Conservation (phyloP, 192 early-diverging fungal species). For the Phlyctochytrium planicorne region DNA sequence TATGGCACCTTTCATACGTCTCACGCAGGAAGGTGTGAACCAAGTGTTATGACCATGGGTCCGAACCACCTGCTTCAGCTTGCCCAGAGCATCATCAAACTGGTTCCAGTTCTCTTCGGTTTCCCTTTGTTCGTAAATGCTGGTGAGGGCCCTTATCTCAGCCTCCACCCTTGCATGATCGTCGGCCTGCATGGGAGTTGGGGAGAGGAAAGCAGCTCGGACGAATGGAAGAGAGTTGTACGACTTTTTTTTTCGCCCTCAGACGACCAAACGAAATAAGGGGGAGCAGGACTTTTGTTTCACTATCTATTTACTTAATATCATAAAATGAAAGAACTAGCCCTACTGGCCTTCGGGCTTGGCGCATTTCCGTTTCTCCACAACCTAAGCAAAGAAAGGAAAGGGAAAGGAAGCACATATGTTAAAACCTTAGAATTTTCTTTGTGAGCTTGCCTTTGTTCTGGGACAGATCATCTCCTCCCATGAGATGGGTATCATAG, state of each 20-base stretch:
- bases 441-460: slow-evolving; percentile 55
- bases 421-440: neutral
- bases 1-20: neutral
- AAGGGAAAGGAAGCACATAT: neutral
- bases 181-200: too few relatives aligned
- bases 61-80: slow-evolving; percentile 42
- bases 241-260: too few relatives aligned
- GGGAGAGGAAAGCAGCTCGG: too few relatives aligned
- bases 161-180: slow-evolving; percentile 31
- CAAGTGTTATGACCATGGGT: slow-evolving; percentile 42
- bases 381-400: slow-evolving; percentile 24
- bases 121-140: slow-evolving; percentile 57
- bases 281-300: too few relatives aligned
- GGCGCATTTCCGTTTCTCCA: slow-evolving; percentile 94
- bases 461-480: slow-evolving; percentile 97
- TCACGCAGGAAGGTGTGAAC: slow-evolving; percentile 5
- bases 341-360: slow-evolving; percentile 60
- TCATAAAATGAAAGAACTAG: too few relatives aligned
- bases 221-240: too few relatives aligned
- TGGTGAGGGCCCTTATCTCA: slow-evolving; percentile 34
- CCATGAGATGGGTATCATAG: slow-evolving; percentile 96
- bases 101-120: slow-evolving; percentile 69
- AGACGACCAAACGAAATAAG: too few relatives aligned
- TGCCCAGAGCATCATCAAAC: slow-evolving; percentile 59
- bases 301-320: neutral